A percentile compares a stretch with the other conserved stretches of the same genome.
These are phyloP conservation scores for Pythium monospermum DNA, from an alignment of 352 stramenopile species.

Conservation along the genomic window DNA sequence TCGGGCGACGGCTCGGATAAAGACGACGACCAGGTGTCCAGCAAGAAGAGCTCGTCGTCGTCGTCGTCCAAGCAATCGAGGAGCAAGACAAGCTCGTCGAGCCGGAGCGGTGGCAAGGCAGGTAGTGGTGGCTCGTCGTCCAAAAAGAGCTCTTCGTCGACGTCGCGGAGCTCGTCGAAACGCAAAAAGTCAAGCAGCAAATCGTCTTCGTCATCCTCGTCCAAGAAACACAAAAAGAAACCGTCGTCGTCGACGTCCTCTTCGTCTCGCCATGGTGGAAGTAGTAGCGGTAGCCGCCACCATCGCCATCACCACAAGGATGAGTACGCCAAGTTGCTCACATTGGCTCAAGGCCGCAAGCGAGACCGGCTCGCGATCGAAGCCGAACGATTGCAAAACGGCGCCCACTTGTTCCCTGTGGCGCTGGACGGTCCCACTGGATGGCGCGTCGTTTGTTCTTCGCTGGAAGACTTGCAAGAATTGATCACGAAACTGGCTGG, in stretches of 20 bases:
- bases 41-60: conserved; percentile 26
- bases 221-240: conserved; percentile 72
- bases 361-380: conserved; percentile 57
- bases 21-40: conserved; percentile 9
- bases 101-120: conserved; percentile 17
- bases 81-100: too few species aligned
- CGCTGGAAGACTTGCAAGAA: conserved; percentile 48
- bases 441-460: conserved; percentile 73
- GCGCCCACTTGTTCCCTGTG: conserved; percentile 23
- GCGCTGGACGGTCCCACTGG: conserved; percentile 45
- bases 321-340: conserved; percentile 66
- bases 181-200: conserved; percentile 46
- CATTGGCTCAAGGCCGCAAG: conserved; percentile 48
- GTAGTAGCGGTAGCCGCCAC: conserved; percentile 42
- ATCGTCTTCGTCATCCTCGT: conserved; percentile 26
- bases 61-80: not conserved
- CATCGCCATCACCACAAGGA: conserved; percentile 51
- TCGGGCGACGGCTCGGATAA: conserved; percentile 5
- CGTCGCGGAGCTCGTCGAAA: conserved; percentile 18
- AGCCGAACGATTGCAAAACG: conserved; percentile 38
- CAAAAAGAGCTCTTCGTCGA: conserved; percentile 40
- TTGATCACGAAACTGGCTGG: conserved; percentile 48
- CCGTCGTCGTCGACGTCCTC: conserved; percentile 58
- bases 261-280: conserved; percentile 33
- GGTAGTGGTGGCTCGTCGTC: conserved; percentile 36